Conservation (phyloP, 176 grass and related monocot species). For the Carex kokanica region DNA sequence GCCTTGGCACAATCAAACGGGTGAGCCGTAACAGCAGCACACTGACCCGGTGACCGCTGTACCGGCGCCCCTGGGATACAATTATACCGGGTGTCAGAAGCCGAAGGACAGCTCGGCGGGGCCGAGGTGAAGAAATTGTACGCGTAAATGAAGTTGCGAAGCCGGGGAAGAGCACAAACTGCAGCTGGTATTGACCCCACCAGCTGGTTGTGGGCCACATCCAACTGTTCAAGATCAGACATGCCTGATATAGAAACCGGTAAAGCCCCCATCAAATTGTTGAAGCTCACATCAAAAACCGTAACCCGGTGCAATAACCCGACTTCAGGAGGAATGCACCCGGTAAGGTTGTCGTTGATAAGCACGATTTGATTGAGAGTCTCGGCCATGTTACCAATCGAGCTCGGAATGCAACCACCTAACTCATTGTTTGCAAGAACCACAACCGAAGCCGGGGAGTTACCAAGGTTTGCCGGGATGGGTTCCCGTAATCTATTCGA, state of each 20-base stretch:
- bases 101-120: conserved; percentile 27
- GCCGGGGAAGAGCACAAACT: conserved; percentile 34
- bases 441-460: conserved; percentile 70
- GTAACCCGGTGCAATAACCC: conserved; percentile 45
- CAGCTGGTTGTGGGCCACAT: conserved; percentile 49
- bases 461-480: conserved; percentile 72
- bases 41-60: conserved; percentile 40
- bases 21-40: conserved; percentile 35
- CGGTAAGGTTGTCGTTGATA: conserved; percentile 47
- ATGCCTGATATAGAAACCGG: conserved; percentile 28
- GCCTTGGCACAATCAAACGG: conserved; percentile 81
- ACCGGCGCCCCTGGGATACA: conserved; percentile 55
- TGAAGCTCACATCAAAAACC: conserved; percentile 81
- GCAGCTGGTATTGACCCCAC: conserved; percentile 48
- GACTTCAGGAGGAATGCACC: conserved; percentile 57
- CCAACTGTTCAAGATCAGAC: conserved; percentile 53
- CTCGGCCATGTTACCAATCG: conserved; percentile 49
- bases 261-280: conserved; percentile 44
- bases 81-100: conserved; percentile 51
- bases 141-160: conserved; percentile 63
- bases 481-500: conserved; percentile 59
- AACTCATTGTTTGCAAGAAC: conserved; percentile 78
- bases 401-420: conserved; percentile 60
- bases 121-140: conserved; percentile 67
- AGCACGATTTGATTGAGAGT: conserved; percentile 85